Evolutionary conservation across 2,329 filamentous ascomycete species (phyloP).

Genomic region (Diaporthe sp.): DNA sequence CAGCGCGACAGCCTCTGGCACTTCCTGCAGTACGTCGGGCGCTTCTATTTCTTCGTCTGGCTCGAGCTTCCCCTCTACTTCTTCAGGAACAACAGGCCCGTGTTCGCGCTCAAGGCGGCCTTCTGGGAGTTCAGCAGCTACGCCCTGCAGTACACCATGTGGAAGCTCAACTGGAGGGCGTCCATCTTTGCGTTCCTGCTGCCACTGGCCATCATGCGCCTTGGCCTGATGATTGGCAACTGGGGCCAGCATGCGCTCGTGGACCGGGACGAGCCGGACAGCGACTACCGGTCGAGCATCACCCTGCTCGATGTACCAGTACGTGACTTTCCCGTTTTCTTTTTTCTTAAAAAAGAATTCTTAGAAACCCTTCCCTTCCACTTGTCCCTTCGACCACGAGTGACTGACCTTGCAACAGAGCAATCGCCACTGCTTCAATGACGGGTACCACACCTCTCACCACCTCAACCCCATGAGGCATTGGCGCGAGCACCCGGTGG

Average conservation of each 20-base stretch:
- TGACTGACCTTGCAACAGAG: conserved; percentile 63
- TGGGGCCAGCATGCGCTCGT: conserved; percentile 90
- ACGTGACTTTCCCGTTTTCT: conserved; percentile 52
- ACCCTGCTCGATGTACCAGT: conserved; percentile 84
- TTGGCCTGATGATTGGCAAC: conserved; percentile 85
- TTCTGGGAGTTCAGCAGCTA: conserved; percentile 75
- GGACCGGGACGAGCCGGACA: conserved; percentile 80
- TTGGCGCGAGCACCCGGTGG: conserved; percentile 84
- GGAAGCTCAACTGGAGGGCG: conserved; percentile 65
- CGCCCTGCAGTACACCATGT: conserved; percentile 64
- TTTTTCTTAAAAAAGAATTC: too few relatives aligned
- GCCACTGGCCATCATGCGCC: conserved; percentile 75
- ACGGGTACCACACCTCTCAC: conserved; percentile 86
- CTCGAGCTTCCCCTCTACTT: conserved; percentile 83
- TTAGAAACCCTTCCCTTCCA: not conserved
- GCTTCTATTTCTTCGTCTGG: conserved; percentile 83
- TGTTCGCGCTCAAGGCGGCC: conserved; percentile 67
- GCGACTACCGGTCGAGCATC: conserved; percentile 84
- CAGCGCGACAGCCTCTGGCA: conserved; percentile 77
- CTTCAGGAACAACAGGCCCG: conserved; percentile 69
- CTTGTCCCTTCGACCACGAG: not conserved
- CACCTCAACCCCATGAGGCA: conserved; percentile 84
- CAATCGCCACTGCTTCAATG: conserved; percentile 87
- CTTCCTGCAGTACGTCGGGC: conserved; percentile 79
- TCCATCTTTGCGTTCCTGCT: conserved; percentile 76